Conservation (phyloP, 495 filamentous ascomycete genomes). For the Aspergillus indologenus region DNA sequence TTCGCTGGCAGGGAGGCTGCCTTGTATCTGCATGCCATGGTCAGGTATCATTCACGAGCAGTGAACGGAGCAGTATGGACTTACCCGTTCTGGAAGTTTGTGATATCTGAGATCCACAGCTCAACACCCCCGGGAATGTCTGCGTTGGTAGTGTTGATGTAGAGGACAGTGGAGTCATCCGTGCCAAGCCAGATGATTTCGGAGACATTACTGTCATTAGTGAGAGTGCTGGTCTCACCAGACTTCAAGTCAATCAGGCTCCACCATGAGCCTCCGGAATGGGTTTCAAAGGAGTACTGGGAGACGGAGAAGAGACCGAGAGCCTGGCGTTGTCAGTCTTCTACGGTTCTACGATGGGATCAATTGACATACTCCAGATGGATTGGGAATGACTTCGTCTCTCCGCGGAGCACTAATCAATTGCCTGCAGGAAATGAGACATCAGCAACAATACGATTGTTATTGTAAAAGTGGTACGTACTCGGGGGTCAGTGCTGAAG, state of each 20-base stretch:
- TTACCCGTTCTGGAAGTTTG: conserved; percentile 27
- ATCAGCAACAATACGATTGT: not conserved
- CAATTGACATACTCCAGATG: conserved; percentile 29
- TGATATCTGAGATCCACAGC: conserved; percentile 38
- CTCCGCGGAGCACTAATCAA: conserved; percentile 37
- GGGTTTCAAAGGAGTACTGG: conserved; percentile 46
- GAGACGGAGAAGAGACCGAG: conserved; percentile 35
- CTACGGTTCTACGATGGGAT: not conserved
- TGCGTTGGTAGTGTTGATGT: conserved; percentile 47
- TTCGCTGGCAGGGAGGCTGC: conserved; percentile 56
- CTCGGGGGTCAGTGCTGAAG: conserved; percentile 22
- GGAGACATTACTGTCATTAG: conserved; percentile 41
- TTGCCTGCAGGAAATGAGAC: conserved; percentile 17
- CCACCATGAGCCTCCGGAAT: conserved; percentile 31
- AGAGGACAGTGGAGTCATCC: conserved; percentile 40
- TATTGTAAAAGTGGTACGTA: conserved; percentile 6
- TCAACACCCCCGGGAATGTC: conserved; percentile 40
- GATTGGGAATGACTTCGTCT: conserved; percentile 37
- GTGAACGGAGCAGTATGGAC: conserved; percentile 3
- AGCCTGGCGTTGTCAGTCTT: conserved; percentile 17
- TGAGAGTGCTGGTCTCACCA: conserved; percentile 34
- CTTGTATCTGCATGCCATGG: conserved; percentile 38
- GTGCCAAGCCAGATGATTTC: conserved; percentile 45
- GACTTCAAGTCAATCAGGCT: conserved; percentile 39
- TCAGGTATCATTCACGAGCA: not conserved